Percentiles rank a stretch among this genome's conserved stretches.
phyloP scores from a whole-genome alignment of 1,284 basidiomycete species.

The Dichomitus squalens region DNA sequence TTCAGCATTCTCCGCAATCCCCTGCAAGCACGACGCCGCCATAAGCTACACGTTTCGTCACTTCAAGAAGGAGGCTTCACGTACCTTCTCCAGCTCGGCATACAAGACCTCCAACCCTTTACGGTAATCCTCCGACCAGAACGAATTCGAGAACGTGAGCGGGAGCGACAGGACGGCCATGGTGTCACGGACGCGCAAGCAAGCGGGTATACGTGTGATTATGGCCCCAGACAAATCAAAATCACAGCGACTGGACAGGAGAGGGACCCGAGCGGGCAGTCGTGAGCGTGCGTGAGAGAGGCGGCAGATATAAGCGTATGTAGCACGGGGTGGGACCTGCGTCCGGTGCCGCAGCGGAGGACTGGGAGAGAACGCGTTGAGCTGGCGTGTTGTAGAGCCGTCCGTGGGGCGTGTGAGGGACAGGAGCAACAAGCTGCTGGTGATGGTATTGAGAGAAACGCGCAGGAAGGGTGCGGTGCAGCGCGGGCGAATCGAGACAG shows the following conservation, averaged over 20 bases:
- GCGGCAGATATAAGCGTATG: constrained; percentile 7
- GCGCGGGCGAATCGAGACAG: constrained; percentile 15
- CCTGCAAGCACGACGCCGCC: constrained; percentile 42
- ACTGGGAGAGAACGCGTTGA: constrained; percentile 12
- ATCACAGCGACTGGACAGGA: neutral
- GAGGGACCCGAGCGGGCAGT: constrained; percentile 1
- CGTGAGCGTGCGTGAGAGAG: constrained; percentile 9
- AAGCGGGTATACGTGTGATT: neutral
- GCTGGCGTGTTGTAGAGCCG: constrained; percentile 15
- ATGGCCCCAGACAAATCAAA: neutral
- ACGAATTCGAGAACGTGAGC: constrained; percentile 84
- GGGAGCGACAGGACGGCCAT: constrained; percentile 89
- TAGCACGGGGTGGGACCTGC: constrained; percentile 9
- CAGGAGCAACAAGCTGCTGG: constrained; percentile 9
- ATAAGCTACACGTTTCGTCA: constrained; percentile 5
- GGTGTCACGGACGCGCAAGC: constrained; percentile 1
- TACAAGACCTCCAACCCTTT: constrained; percentile 80
- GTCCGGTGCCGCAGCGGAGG: constrained; percentile 16
- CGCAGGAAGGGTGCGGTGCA: constrained; percentile 24
- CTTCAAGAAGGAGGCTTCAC: constrained; percentile 18
- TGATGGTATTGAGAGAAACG: constrained; percentile 18
- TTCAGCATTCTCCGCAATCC: constrained; percentile 78
- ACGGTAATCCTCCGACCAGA: constrained; percentile 90
- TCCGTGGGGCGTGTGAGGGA: constrained; percentile 3
- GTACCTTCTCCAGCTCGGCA: constrained; percentile 76